These are phyloP conservation scores for Paramecium octaurelia DNA, from an alignment of 73 alveolate species.

Conservation along the genomic window DNA sequence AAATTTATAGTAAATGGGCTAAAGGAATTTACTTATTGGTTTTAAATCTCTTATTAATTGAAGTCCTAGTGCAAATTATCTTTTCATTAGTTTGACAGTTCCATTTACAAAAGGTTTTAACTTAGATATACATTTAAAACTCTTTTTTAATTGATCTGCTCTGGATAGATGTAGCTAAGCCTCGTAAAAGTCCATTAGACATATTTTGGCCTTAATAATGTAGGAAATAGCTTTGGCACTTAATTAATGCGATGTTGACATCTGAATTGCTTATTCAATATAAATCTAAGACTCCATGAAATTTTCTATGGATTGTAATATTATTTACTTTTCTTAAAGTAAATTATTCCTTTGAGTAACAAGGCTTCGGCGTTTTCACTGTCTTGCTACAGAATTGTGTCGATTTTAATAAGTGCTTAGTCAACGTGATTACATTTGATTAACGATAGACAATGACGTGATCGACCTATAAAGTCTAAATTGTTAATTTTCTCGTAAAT, in stretches of 20 bases:
- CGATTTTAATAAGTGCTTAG: background rate
- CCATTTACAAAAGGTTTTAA: constrained; percentile 32
- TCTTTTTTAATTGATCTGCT: background rate
- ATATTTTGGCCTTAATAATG: background rate
- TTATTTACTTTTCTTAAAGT: constrained; percentile 28
- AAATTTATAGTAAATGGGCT: constrained; percentile 9
- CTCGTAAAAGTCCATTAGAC: background rate
- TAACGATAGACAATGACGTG: background rate
- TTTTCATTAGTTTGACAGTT: constrained; percentile 21
- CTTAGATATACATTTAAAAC: background rate
- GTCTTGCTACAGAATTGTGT: background rate
- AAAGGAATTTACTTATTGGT: background rate
- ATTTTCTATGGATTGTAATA: background rate
- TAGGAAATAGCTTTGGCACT: background rate
- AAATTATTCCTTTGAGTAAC: background rate
- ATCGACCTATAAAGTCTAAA: background rate
- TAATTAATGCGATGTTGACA: background rate
- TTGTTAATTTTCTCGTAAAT: constrained; percentile 2
- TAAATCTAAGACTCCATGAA: background rate
- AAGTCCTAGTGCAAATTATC: constrained; percentile 8
- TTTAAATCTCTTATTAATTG: background rate
- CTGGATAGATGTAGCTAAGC: background rate
- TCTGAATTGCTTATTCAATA: background rate
- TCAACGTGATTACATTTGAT: background rate
- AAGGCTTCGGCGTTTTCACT: constrained; percentile 24